Evolutionary conservation across 768 basidiomycete genomes (phyloP).

Genomic region (Psilocybe cyanescens): DNA sequence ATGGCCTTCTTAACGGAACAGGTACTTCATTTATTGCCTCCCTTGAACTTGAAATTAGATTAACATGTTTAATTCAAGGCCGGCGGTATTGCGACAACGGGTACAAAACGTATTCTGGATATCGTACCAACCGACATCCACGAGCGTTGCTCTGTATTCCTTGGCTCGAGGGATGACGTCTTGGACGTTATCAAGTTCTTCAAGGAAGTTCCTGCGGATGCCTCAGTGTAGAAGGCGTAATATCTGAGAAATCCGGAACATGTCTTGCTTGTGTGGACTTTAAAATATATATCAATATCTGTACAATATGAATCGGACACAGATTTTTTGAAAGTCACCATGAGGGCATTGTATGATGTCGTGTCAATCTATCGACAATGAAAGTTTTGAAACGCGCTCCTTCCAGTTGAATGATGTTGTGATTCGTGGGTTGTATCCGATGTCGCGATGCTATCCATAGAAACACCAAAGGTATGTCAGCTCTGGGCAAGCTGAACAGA

Average conservation of each 20-base stretch:
- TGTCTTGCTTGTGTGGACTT: conserved; percentile 6
- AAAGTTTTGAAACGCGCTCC: neutral
- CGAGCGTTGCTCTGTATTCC: conserved; percentile 90
- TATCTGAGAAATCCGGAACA: conserved; percentile 4
- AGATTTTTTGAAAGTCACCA: neutral
- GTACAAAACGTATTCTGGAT: conserved; percentile 91
- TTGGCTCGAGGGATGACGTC: conserved; percentile 94
- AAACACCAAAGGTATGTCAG: too few species aligned
- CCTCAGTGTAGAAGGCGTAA: conserved; percentile 6
- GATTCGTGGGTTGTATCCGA: too few species aligned
- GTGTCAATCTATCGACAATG: too few species aligned
- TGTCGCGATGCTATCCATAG: too few species aligned
- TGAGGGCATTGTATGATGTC: too few species aligned
- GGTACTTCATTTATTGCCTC: conserved; percentile 42
- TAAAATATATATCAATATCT: neutral
- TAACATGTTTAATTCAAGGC: conserved; percentile 52
- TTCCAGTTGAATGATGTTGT: too few species aligned
- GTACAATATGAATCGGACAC: neutral
- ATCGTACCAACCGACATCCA: conserved; percentile 86
- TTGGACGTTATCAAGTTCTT: conserved; percentile 89
- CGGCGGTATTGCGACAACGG: conserved; percentile 95
- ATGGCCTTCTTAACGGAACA: conserved; percentile 97
- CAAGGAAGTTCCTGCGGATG: conserved; percentile 42
- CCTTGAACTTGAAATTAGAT: neutral
- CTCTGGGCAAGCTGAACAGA: too few species aligned